A percentile compares a stretch with the other conserved stretches of the same genome.
Conservation (phyloP, 148 eudicot genomes). For the Rhododendron griersonianum region DNA sequence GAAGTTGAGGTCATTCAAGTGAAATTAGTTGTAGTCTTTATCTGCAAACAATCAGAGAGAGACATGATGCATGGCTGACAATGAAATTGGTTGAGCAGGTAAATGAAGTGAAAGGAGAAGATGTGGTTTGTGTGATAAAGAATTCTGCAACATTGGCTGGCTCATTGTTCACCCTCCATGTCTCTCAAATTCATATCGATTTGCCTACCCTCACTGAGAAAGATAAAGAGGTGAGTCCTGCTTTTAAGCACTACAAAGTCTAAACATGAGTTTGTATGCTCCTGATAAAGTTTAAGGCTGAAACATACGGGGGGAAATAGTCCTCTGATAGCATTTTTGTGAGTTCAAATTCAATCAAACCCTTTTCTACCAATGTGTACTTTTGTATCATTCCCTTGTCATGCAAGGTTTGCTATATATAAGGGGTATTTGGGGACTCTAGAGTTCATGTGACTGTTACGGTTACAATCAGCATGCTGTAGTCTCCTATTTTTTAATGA, state of each 20-base stretch:
- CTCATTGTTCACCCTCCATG: conserved; percentile 81
- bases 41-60: background rate
- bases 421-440: background rate
- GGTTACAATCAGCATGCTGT: background rate
- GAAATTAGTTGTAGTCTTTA: background rate
- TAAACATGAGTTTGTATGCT: background rate
- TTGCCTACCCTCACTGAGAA: conserved; percentile 82
- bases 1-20: background rate
- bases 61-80: background rate
- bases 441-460: background rate
- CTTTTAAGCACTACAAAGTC: background rate
- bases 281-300: background rate
- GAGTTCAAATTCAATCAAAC: background rate
- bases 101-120: conserved; percentile 64
- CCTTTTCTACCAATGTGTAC: background rate
- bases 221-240: conserved; percentile 67
- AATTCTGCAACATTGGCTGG: conserved; percentile 88
- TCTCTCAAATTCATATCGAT: conserved; percentile 80
- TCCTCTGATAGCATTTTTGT: background rate
- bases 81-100: conserved; percentile 53
- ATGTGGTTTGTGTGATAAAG: conserved; percentile 78
- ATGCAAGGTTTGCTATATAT: background rate
- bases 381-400: background rate
- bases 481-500: background rate
- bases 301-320: background rate